Percentiles rank a stretch among this genome's conserved stretches.
Conservation (phyloP, 1,139 yeast species). For the Zygoascus meyerae region DNA sequence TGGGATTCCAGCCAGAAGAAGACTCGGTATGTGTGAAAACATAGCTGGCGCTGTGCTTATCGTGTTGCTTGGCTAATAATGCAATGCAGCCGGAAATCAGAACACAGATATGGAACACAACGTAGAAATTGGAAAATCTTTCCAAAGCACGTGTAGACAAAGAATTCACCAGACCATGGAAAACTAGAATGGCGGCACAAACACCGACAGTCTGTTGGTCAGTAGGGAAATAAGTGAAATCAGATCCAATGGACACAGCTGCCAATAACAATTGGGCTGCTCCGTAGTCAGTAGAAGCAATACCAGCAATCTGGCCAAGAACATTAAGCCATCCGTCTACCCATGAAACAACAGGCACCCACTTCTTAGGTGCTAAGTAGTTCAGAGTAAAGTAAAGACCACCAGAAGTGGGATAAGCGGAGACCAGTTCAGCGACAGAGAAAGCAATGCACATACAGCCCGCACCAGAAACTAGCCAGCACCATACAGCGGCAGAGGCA, state of each 20-base stretch:
- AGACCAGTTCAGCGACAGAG: slow-evolving; percentile 57
- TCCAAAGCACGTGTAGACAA: slow-evolving; percentile 40
- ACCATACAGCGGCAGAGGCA: slow-evolving; percentile 43
- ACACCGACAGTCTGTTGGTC: slow-evolving; percentile 41
- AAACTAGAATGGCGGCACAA: slow-evolving; percentile 37
- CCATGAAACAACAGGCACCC: slow-evolving; percentile 44
- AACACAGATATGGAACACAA: slow-evolving; percentile 39
- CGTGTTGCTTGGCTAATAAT: slow-evolving; percentile 27
- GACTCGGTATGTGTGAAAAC: slow-evolving; percentile 32
- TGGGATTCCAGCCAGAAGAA: slow-evolving; percentile 40
- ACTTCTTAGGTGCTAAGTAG: slow-evolving; percentile 47
- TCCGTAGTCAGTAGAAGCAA: slow-evolving; percentile 35
- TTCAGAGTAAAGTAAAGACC: slow-evolving; percentile 56
- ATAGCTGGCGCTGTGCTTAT: slow-evolving; percentile 30
- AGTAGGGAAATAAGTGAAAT: slow-evolving; percentile 38
- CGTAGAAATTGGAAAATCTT: slow-evolving; percentile 39
- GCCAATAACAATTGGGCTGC: slow-evolving; percentile 39
- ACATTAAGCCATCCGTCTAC: slow-evolving; percentile 43
- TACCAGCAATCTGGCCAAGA: slow-evolving; percentile 43
- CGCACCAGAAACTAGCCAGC: slow-evolving; percentile 46
- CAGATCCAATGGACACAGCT: slow-evolving; percentile 39
- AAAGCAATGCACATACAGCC: slow-evolving; percentile 46
- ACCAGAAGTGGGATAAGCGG: slow-evolving; percentile 66
- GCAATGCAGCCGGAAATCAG: slow-evolving; percentile 36
- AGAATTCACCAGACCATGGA: slow-evolving; percentile 41